Conservation (phyloP, 179 eudicot species). For the Spinacia oleracea region DNA sequence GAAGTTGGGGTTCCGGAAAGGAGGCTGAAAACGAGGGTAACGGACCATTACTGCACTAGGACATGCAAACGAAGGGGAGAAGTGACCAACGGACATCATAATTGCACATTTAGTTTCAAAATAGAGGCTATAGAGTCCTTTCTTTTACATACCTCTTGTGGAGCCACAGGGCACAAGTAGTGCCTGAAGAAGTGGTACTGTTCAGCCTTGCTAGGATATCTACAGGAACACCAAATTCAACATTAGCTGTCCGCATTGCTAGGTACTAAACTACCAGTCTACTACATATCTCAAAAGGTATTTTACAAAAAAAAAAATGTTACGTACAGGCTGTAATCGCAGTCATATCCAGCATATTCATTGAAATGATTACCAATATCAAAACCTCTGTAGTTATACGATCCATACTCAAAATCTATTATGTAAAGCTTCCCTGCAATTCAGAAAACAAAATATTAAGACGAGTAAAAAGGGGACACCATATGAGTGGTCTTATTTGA, state of each 20-base stretch:
- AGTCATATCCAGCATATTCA: conserved; percentile 96
- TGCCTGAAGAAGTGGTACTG: conserved; percentile 93
- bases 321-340: conserved; percentile 87
- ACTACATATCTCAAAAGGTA: background rate
- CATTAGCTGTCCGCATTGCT: conserved; percentile 13
- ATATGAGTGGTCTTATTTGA: background rate
- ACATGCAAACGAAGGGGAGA: too few relatives aligned
- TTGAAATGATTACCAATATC: conserved; percentile 98
- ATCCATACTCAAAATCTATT: conserved; percentile 96
- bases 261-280: background rate
- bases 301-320: conserved; percentile 5
- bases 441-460: conserved; percentile 13
- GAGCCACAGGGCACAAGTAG: conserved; percentile 67
- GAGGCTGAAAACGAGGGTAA: too few relatives aligned
- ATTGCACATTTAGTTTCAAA: too few relatives aligned
- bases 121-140: too few relatives aligned
- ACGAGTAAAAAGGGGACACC: conserved; percentile 3
- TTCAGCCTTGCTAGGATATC: conserved; percentile 87
- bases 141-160: conserved; percentile 62
- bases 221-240: conserved; percentile 36
- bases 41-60: too few relatives aligned
- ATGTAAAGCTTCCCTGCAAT: conserved; percentile 80
- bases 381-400: conserved; percentile 92
- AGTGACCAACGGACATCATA: too few relatives aligned
- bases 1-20: too few relatives aligned